Base-by-base conservation (phyloP, 2,329 filamentous ascomycete genomes). In the Sclerotinia nivalis region DNA sequence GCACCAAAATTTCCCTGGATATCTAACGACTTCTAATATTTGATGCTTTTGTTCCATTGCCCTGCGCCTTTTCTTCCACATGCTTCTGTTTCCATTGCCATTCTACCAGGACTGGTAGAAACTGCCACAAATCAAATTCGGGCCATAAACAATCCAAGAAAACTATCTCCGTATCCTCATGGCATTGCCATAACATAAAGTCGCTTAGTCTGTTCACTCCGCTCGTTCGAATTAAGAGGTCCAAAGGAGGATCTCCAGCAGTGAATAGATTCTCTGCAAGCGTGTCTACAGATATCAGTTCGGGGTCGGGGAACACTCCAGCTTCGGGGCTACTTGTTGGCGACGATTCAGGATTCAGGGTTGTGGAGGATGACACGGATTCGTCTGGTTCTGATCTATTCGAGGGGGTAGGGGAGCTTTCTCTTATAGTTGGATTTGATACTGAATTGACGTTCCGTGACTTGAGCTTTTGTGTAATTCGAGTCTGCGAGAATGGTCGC, bases 121-220 rank as follows among this genome's bases (percentile, higher is more conserved):
- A 97, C 71, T 94, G 88, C 89, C 93, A 95, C 6, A 99, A 85
- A 78, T 97, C 93, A 76, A 99, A 97, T 73, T 97, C 93, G 2
- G 96, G 96, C 96, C 96, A 99, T 72, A 97, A 84, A 73, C 93
- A 96, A 76, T 97, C 88, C 69, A 97, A 82, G 79, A 98, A 99
- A 71, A 96, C 93, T 73, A 99, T 91, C 71, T 97, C 91, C 0
- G 96, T 97, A 73, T 95, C 86, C 78, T 97, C 88, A 78, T 98
- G 94, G 76, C 93, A 96, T 81, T 99, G 96, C 96, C 96, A 99
- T 47, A 99, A 88, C 94, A 99, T 96, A 77, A 98, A 99, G 79
- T 99, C 96, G 78, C 93, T 97, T 71, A 99, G 83, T 62, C 96
- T 87, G 80, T 94, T 91, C 20, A 99, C 96, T 40, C 94, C 95